phyloP scores from a whole-genome alignment of 2,329 filamentous ascomycete genomes.

The Sporothrix protearum region DNA sequence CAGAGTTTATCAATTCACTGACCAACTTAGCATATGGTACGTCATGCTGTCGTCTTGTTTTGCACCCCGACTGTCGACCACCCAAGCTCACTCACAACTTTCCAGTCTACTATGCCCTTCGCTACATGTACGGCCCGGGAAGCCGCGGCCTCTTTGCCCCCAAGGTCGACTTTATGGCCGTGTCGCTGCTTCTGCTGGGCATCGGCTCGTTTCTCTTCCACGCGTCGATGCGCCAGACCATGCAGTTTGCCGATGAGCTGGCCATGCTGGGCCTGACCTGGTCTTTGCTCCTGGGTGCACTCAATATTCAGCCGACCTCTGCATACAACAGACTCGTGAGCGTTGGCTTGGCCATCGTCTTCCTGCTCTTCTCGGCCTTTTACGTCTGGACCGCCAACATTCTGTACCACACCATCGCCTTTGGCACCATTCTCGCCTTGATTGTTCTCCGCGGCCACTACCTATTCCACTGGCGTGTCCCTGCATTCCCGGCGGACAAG shows the following conservation, averaged over 20 bases:
- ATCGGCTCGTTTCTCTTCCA: conserved; percentile 44
- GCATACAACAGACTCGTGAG: conserved; percentile 34
- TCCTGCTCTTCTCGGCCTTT: conserved; percentile 40
- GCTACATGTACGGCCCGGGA: conserved; percentile 28
- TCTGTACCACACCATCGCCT: conserved; percentile 41
- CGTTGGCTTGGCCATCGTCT: conserved; percentile 41
- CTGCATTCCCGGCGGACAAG: conserved; percentile 33
- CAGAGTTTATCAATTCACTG: conserved; percentile 51
- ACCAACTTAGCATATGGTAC: conserved; percentile 50
- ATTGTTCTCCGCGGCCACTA: conserved; percentile 37
- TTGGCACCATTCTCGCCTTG: conserved; percentile 35
- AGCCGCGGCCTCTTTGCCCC: conserved; percentile 25
- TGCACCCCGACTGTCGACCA: background rate
- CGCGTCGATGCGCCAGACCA: conserved; percentile 41
- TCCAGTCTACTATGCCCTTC: conserved; percentile 42
- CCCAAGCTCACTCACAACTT: background rate
- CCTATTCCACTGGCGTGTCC: conserved; percentile 33
- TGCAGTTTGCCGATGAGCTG: conserved; percentile 52
- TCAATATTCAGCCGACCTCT: conserved; percentile 38
- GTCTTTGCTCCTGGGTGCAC: conserved; percentile 49
- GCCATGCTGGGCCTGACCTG: conserved; percentile 55
- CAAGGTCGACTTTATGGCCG: conserved; percentile 40
- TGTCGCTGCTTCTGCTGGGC: conserved; percentile 41
- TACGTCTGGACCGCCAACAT: conserved; percentile 43
- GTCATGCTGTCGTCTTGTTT: conserved; percentile 3